These are phyloP conservation scores for Penicillium sp. DNA, from an alignment of 2,329 filamentous ascomycete genomes.

Conservation along the genomic window DNA sequence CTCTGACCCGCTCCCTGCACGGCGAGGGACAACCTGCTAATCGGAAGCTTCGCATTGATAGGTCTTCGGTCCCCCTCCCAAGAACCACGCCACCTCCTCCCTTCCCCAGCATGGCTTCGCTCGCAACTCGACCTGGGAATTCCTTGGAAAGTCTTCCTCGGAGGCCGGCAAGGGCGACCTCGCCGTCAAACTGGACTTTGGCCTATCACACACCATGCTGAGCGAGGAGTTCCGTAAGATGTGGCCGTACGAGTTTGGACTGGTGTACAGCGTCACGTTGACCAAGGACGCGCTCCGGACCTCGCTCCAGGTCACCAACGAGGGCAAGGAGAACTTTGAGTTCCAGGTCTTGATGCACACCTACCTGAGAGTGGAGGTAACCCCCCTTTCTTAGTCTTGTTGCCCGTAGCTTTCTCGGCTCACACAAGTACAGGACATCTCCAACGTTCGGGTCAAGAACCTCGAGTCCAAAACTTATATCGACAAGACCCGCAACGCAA, in stretches of 20 bases:
- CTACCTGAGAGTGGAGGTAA: slow-evolving; percentile 78
- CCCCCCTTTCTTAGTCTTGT: slow-evolving; percentile 24
- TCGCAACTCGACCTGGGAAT: slow-evolving; percentile 87
- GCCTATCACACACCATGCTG: slow-evolving; percentile 73
- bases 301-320: slow-evolving; percentile 83
- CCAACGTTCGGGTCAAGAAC: slow-evolving; percentile 69
- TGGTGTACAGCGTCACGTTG: slow-evolving; percentile 92
- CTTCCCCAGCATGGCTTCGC: slow-evolving; percentile 96
- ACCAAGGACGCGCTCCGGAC: slow-evolving; percentile 74
- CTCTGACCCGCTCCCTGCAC: background rate
- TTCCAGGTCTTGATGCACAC: slow-evolving; percentile 92
- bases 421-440: slow-evolving; percentile 67
- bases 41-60: slow-evolving; percentile 25
- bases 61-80: slow-evolving; percentile 83
- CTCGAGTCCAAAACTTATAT: slow-evolving; percentile 75
- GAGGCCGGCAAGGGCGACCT: slow-evolving; percentile 54
- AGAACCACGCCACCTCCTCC: slow-evolving; percentile 72
- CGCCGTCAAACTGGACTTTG: slow-evolving; percentile 93
- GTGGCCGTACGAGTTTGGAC: slow-evolving; percentile 85
- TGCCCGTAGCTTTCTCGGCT: background rate
- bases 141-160: slow-evolving; percentile 59
- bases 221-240: slow-evolving; percentile 66
- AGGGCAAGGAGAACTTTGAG: slow-evolving; percentile 79
- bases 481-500: slow-evolving; percentile 76
- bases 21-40: slow-evolving; percentile 12